Conservation (phyloP, 1,139 yeast genomes). For the Nadsonia commutata region DNA sequence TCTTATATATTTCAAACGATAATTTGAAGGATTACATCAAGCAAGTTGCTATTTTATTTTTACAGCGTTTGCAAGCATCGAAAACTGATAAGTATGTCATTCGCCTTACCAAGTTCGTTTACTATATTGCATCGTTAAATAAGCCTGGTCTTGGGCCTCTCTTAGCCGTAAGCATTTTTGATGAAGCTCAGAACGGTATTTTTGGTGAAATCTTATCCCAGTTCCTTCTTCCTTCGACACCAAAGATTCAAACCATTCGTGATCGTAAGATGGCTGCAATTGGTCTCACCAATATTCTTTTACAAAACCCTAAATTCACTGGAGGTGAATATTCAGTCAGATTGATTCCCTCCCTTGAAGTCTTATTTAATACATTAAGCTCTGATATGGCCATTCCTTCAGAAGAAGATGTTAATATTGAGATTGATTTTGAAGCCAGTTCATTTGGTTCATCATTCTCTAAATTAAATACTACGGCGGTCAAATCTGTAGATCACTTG, state of each 20-base stretch:
- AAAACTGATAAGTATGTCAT: slow-evolving; percentile 73
- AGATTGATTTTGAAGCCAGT: slow-evolving; percentile 45
- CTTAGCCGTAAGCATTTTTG: slow-evolving; percentile 42
- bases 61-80: slow-evolving; percentile 67
- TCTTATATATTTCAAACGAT: slow-evolving; percentile 40
- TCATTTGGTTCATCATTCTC: slow-evolving; percentile 82
- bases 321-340: slow-evolving; percentile 30
- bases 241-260: slow-evolving; percentile 46
- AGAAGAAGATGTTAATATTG: slow-evolving; percentile 25
- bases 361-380: slow-evolving; percentile 32
- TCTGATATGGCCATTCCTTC: slow-evolving; percentile 21
- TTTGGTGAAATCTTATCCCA: slow-evolving; percentile 50
- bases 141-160: slow-evolving; percentile 29
- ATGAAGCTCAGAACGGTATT: slow-evolving; percentile 44
- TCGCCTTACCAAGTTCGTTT: slow-evolving; percentile 39
- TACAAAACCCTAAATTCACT: slow-evolving; percentile 24
- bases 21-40: slow-evolving; percentile 42
- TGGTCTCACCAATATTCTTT: slow-evolving; percentile 53
- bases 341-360: slow-evolving; percentile 37
- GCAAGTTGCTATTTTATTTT: slow-evolving; percentile 59
- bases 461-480: slow-evolving; percentile 47
- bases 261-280: slow-evolving; percentile 66
- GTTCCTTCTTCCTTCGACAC: slow-evolving; percentile 55
- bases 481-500: slow-evolving; percentile 55
- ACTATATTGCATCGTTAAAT: slow-evolving; percentile 42